phyloP scores from a whole-genome alignment of 306 rosid genomes.

The Cucumis melo region DNA sequence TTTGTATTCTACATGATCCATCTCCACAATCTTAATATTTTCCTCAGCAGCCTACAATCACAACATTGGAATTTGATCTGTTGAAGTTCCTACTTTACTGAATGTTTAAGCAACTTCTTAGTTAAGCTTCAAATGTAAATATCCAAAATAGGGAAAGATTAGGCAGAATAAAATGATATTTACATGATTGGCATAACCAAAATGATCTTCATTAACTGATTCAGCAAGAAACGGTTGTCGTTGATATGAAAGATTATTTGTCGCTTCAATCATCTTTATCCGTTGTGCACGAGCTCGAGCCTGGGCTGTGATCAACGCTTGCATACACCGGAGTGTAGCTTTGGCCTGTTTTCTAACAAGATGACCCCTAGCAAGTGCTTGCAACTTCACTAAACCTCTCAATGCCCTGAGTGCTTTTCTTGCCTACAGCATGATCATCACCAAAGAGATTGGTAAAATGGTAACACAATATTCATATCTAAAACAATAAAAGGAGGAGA shows the following conservation, averaged over 20 bases:
- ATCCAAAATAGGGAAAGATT: not conserved
- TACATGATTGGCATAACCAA: slow-evolving; percentile 37
- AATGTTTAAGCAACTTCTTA: slow-evolving; percentile 3
- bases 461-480: not conserved
- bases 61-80: not conserved
- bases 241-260: slow-evolving; percentile 11
- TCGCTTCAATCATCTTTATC: slow-evolving; percentile 39
- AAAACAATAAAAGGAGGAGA: not conserved
- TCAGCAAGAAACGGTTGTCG: slow-evolving; percentile 30
- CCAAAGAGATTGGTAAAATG: not conserved
- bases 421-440: slow-evolving; percentile 35
- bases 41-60: slow-evolving; percentile 51
- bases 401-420: slow-evolving; percentile 81
- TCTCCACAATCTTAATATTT: slow-evolving; percentile 84
- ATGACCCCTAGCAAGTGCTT: slow-evolving; percentile 88
- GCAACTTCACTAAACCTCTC: slow-evolving; percentile 83
- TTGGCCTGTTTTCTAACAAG: slow-evolving; percentile 83
- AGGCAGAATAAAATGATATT: slow-evolving; percentile 11
- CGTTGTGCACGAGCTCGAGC: slow-evolving; percentile 83
- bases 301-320: slow-evolving; percentile 81
- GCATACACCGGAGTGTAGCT: slow-evolving; percentile 68
- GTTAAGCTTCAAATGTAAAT: not conserved
- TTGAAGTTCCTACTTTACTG: not conserved
- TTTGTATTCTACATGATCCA: slow-evolving; percentile 57
- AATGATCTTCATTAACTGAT: slow-evolving; percentile 25